Evolutionary conservation across 371 early-diverging fungal genomes (phyloP).

Genomic region (Circinella umbellata): DNA sequence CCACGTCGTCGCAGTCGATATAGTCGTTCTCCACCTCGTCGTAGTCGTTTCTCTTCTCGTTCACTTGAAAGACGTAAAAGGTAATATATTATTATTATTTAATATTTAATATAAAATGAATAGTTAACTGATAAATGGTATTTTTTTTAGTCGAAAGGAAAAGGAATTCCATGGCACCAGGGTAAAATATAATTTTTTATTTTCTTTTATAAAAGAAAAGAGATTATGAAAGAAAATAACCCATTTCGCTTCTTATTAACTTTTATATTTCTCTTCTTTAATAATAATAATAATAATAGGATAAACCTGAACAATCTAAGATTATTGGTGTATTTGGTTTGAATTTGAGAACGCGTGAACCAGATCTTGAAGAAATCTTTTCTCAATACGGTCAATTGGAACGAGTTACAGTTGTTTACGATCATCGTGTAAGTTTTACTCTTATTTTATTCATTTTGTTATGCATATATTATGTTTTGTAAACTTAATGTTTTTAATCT

Average conservation of each 20-base stretch:
- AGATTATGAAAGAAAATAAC: background rate
- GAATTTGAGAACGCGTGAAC: conserved; percentile 70
- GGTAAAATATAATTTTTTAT: conserved; percentile 12
- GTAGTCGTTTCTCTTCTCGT: conserved; percentile 17
- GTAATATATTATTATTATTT: background rate
- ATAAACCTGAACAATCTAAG: conserved; percentile 55
- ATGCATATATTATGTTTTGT: no score
- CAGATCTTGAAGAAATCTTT: conserved; percentile 73
- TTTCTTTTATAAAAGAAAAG: background rate
- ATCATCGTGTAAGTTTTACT: conserved; percentile 59
- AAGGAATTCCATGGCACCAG: conserved; percentile 56
- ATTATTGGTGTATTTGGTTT: conserved; percentile 86
- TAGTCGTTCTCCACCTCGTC: conserved; percentile 35
- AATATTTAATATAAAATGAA: no score
- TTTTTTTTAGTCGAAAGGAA: conserved; percentile 22
- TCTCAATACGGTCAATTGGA: conserved; percentile 67
- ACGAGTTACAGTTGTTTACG: conserved; percentile 63
- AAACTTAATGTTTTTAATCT: background rate
- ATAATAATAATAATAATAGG: conserved; percentile 18
- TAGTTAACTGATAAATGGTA: background rate
- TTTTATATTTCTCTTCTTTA: background rate
- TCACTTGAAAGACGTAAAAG: conserved; percentile 25
- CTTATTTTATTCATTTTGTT: no score
- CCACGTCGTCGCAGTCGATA: conserved; percentile 43
- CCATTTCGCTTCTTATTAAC: background rate